Conservation (phyloP, 257 asterid species). For the Solanum paucissectum region DNA sequence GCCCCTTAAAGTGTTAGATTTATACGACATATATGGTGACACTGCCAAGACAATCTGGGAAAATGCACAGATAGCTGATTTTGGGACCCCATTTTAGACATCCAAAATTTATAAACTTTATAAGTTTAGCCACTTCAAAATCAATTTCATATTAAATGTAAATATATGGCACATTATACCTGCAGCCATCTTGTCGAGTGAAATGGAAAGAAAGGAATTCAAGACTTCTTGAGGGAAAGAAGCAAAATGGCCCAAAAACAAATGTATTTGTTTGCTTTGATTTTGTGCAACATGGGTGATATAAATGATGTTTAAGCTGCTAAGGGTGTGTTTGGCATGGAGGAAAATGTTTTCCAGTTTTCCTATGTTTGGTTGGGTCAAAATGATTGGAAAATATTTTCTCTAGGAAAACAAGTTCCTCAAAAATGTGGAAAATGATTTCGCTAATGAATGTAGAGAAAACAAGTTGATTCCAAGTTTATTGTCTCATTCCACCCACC, state of each 20-base stretch:
- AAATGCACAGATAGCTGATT: not conserved
- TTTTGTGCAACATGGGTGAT: too few relatives aligned
- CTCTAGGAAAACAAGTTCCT: not conserved
- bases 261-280: too few relatives aligned
- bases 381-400: too few relatives aligned
- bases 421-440: too few relatives aligned
- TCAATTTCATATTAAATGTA: not conserved
- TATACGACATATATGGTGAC: not conserved
- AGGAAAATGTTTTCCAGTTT: not conserved
- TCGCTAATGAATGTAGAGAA: too few relatives aligned
- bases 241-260: too few relatives aligned
- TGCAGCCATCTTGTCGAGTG: not conserved
- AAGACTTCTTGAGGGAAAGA: not conserved
- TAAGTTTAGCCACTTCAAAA: not conserved
- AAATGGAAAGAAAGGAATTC: not conserved
- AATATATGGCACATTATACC: not conserved
- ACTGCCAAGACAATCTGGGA: not conserved
- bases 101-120: not conserved
- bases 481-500: not conserved
- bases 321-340: too few relatives aligned
- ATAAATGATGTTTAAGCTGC: too few relatives aligned
- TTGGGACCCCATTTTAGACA: not conserved
- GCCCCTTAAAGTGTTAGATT: not conserved
- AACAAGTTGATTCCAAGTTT: too few relatives aligned
- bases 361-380: too few relatives aligned